phyloP scores from a whole-genome alignment of 768 basidiomycete species.

The Serendipita indica region DNA sequence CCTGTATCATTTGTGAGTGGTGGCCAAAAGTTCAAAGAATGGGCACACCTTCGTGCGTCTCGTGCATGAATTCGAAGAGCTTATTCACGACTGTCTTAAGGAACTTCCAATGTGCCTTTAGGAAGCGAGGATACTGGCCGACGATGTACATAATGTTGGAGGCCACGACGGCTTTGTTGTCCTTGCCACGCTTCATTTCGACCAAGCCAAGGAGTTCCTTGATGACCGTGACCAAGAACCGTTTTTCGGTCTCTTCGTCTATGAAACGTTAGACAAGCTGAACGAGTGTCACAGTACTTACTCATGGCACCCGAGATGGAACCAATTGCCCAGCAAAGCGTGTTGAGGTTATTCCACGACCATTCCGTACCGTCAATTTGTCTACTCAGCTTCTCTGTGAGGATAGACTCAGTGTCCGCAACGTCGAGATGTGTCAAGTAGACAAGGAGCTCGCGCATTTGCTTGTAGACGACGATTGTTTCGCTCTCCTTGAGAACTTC shows the following conservation, averaged over 20 bases:
- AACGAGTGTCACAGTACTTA: slow-evolving; percentile 28
- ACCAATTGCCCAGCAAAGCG: slow-evolving; percentile 98
- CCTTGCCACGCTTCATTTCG: slow-evolving; percentile 97
- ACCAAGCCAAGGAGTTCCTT: slow-evolving; percentile 95
- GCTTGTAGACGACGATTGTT: slow-evolving; percentile 97
- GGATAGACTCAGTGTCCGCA: slow-evolving; percentile 86
- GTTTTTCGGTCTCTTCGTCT: slow-evolving; percentile 99
- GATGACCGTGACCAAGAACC: slow-evolving; percentile 97
- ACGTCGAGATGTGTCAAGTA: slow-evolving; percentile 97
- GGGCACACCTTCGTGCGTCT: slow-evolving; percentile 81
- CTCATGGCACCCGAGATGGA: slow-evolving; percentile 99
- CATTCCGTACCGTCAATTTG: slow-evolving; percentile 97
- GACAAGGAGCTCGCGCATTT: slow-evolving; percentile 93
- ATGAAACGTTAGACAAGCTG: neutral
- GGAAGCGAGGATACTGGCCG: slow-evolving; percentile 97
- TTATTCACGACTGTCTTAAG: slow-evolving; percentile 99
- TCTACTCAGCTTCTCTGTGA: slow-evolving; percentile 92
- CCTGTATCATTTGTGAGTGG: slow-evolving; percentile 30
- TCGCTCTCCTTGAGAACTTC: slow-evolving; percentile 99
- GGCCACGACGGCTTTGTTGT: slow-evolving; percentile 98
- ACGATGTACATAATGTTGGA: slow-evolving; percentile 98
- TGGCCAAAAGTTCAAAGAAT: neutral
- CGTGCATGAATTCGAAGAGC: slow-evolving; percentile 99
- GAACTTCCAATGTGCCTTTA: slow-evolving; percentile 99
- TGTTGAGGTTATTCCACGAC: slow-evolving; percentile 99